Percentiles rank a stretch among this genome's conserved stretches.
phyloP scores from a whole-genome alignment of 305 asterid species.

The Fraxinus baroniana region DNA sequence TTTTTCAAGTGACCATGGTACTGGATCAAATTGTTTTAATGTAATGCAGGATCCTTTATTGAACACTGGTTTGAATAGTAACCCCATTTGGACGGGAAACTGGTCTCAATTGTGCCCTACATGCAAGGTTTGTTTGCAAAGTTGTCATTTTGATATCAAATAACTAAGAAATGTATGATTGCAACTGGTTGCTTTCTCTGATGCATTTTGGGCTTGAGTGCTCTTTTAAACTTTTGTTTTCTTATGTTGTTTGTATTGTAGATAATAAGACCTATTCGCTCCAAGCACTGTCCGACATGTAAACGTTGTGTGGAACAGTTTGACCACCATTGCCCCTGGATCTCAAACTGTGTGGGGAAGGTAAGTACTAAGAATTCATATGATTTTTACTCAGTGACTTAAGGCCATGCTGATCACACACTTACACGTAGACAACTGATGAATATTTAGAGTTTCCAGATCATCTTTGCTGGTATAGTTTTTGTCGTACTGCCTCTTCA shows the following conservation, averaged over 20 bases:
- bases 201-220: slow-evolving; percentile 13
- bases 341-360: slow-evolving; percentile 98
- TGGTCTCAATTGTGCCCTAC: slow-evolving; percentile 99
- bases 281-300: slow-evolving; percentile 94
- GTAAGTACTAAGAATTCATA: slow-evolving; percentile 32
- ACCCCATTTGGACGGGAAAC: slow-evolving; percentile 75
- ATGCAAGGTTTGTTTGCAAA: slow-evolving; percentile 71
- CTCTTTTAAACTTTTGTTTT: slow-evolving; percentile 23
- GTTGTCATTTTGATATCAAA: slow-evolving; percentile 8
- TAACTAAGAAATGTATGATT: slow-evolving; percentile 16
- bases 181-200: slow-evolving; percentile 19
- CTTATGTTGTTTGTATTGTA: slow-evolving; percentile 30
- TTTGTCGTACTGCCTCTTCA: slow-evolving; percentile 13
- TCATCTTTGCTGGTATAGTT: neutral
- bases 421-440: slow-evolving; percentile 6
- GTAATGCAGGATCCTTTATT: slow-evolving; percentile 70
- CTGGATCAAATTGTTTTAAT: slow-evolving; percentile 19
- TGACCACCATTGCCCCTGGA: slow-evolving; percentile 99
- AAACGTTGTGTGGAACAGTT: slow-evolving; percentile 94
- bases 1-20: neutral
- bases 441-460: neutral
- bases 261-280: slow-evolving; percentile 94
- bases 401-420: slow-evolving; percentile 1
- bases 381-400: slow-evolving; percentile 12
- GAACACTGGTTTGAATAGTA: slow-evolving; percentile 65